Evolutionary conservation across 345 rosid species (phyloP), one percentile per base, ranked within the genome.

Genomic region (Odontarrhena argentea): DNA sequence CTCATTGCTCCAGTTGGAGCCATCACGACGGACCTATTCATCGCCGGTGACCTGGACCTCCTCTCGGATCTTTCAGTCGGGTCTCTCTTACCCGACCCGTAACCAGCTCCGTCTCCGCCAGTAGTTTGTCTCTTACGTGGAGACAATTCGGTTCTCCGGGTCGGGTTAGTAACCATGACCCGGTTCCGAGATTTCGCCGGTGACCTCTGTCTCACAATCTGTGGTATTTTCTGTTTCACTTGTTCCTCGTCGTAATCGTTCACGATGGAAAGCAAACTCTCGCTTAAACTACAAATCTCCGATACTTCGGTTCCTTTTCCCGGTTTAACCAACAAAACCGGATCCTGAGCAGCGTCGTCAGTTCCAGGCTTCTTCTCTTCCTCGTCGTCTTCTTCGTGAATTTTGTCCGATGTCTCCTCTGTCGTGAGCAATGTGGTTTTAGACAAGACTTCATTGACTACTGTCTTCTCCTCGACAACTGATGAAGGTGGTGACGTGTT

Each of bases 11-110:
- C 85, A 46, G 85, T 74, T 7, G 59, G 65, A 13, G 54, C 59
- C 77, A 77, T 63, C 34, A 45, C 9, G 35, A 55, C 75, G 11
- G 90, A 76, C 79, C 94, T 84, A 45, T 78, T 81, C 8, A 63
- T 59, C 1, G 89, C 91, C 22, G 97, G 92, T 35, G 92, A 84
- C 41, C 80, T 67, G n/a, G 91, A 82, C 78, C 89, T 81, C 50
- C 87, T 76, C 70, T 84, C 76, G 36, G 92, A 84, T 44, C 80
- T 70, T 67, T 81, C 90, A 9, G 81, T 83, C 56, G 77, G 83
- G 53, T 91, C 91, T 54, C 62, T 79, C 53, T 45, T 75, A 13
- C 51, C 61, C 22, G 61, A 60, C 67, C 79, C 44, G 79, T 22
- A 63, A 40, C 65, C 69, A 69, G 36, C 70, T 56, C 50, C 75